Evolutionary conservation across 2,329 filamentous ascomycete genomes (phyloP).

Genomic region (Ascochyta koolunga): DNA sequence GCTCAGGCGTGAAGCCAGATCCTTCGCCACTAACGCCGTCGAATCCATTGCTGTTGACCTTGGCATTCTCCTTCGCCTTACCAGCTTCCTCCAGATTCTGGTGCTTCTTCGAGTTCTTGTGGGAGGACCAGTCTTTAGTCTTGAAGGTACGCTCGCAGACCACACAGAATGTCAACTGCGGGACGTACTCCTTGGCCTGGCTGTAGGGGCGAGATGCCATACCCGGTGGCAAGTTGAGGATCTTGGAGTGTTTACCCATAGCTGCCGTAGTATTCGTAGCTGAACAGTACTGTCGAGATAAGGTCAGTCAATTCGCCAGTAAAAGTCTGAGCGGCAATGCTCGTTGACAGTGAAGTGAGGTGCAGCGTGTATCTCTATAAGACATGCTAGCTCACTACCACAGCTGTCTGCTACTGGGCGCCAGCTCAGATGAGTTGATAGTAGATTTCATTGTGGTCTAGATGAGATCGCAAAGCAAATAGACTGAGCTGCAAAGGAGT

Average conservation of each 20-base stretch:
- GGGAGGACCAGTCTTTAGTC: conserved; percentile 40
- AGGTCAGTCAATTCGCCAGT: conserved; percentile 13
- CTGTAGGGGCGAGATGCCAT: conserved; percentile 35
- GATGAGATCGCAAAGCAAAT: not conserved
- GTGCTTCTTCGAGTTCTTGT: conserved; percentile 45
- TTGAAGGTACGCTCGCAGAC: conserved; percentile 38
- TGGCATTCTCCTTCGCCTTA: conserved; percentile 27
- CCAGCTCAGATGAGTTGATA: not conserved
- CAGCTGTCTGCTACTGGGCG: not conserved
- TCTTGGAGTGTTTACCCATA: not conserved
- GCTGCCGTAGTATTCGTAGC: not conserved
- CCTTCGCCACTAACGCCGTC: conserved; percentile 15
- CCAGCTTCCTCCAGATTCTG: conserved; percentile 27
- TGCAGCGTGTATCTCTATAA: not conserved
- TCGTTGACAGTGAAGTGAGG: conserved; percentile 6
- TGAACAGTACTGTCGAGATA: conserved; percentile 10
- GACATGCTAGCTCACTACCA: too few species aligned
- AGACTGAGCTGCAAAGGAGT: not conserved
- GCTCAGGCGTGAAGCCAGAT: conserved; percentile 7
- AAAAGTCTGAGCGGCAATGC: not conserved
- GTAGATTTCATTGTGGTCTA: not conserved
- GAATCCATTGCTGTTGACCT: conserved; percentile 7
- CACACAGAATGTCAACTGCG: conserved; percentile 36
- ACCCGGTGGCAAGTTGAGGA: not conserved
- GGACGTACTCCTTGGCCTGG: conserved; percentile 23